These are phyloP conservation scores for Neonectria punicea DNA, from an alignment of 2,329 filamentous ascomycete genomes.

Conservation along the genomic window DNA sequence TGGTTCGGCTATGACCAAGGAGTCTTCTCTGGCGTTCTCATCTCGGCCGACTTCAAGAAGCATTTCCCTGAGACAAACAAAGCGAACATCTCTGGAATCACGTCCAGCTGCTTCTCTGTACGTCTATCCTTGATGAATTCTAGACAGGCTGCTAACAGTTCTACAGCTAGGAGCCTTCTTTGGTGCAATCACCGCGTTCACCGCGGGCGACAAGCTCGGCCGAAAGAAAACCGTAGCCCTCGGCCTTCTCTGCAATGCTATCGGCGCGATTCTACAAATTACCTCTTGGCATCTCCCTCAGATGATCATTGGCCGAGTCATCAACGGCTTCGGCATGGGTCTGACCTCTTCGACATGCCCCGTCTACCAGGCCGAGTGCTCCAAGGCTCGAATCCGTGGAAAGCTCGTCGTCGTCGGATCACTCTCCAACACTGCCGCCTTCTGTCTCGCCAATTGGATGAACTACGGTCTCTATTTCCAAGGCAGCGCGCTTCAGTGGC, in stretches of 20 bases:
- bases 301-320: slow-evolving; percentile 53
- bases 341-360: slow-evolving; percentile 50
- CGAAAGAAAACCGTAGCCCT: slow-evolving; percentile 46
- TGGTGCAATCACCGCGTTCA: slow-evolving; percentile 45
- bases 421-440: slow-evolving; percentile 53
- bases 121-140: slow-evolving; percentile 19
- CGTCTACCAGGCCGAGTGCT: slow-evolving; percentile 48
- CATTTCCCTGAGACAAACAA: slow-evolving; percentile 51
- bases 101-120: slow-evolving; percentile 56
- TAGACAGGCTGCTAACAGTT: neutral
- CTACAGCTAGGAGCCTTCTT: slow-evolving; percentile 47
- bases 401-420: slow-evolving; percentile 58
- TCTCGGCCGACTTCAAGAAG: slow-evolving; percentile 52
- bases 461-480: slow-evolving; percentile 54
- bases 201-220: slow-evolving; percentile 47
- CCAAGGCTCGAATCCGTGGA: slow-evolving; percentile 50
- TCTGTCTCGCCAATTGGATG: slow-evolving; percentile 61
- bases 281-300: slow-evolving; percentile 51
- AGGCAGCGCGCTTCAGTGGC: slow-evolving; percentile 45
- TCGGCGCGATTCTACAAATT: slow-evolving; percentile 50
- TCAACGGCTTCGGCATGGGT: slow-evolving; percentile 54
- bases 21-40: slow-evolving; percentile 55
- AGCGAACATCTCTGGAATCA: slow-evolving; percentile 55
- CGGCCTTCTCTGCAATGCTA: slow-evolving; percentile 46
- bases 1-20: slow-evolving; percentile 52